These are phyloP conservation scores for Phaeosphaeria sp. DNA, from an alignment of 2,329 filamentous ascomycete species.

Conservation along the genomic window DNA sequence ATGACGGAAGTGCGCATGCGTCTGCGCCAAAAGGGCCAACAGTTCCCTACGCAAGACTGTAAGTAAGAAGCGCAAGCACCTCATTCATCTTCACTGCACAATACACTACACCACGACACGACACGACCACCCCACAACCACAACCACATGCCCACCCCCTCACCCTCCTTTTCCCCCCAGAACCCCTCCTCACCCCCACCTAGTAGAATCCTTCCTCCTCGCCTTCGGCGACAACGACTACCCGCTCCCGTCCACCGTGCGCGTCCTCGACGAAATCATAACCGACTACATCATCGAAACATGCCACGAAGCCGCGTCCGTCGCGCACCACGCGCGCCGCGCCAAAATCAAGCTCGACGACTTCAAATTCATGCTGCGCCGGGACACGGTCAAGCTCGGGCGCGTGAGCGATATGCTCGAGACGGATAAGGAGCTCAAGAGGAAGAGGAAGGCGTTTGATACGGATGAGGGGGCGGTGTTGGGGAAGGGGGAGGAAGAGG, in stretches of 20 bases:
- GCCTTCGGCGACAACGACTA: conserved; percentile 79
- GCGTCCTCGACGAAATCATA: conserved; percentile 90
- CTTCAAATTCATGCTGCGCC: conserved; percentile 90
- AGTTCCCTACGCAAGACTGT: conserved; percentile 54
- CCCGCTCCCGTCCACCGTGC: conserved; percentile 82
- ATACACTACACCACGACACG: background rate
- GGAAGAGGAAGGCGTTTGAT: conserved; percentile 77
- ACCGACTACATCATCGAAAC: conserved; percentile 93
- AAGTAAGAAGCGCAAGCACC: too few relatives aligned
- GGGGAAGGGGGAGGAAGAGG: conserved; percentile 37
- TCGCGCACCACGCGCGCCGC: conserved; percentile 83
- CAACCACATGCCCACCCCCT: background rate
- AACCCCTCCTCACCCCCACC: conserved; percentile 16
- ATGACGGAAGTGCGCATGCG: conserved; percentile 60
- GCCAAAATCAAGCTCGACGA: conserved; percentile 99
- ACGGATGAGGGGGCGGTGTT: conserved; percentile 69
- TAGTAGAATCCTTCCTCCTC: conserved; percentile 77
- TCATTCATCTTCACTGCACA: too few relatives aligned
- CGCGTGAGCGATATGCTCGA: conserved; percentile 88
- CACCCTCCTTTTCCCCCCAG: conserved; percentile 6
- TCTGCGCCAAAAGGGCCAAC: conserved; percentile 54
- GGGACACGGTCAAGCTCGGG: conserved; percentile 84
- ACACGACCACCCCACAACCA: too few relatives aligned
- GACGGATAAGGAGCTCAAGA: conserved; percentile 86
- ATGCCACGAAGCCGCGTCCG: conserved; percentile 85